Conservation (phyloP, 148 eudicot genomes). For the Tetragonia tetragonoides region DNA sequence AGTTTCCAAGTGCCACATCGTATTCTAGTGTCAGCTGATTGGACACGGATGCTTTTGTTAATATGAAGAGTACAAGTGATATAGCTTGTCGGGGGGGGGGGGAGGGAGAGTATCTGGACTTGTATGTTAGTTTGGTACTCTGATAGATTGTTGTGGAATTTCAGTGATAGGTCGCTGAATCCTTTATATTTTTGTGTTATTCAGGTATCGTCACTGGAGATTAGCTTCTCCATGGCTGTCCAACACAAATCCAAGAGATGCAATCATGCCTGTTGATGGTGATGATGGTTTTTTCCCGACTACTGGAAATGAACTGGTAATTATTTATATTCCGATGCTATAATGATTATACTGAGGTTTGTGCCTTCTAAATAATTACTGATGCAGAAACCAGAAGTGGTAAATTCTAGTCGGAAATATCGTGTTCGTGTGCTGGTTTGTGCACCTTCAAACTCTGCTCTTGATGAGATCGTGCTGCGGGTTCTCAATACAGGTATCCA, state of each 20-base stretch:
- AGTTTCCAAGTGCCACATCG: too few relatives aligned
- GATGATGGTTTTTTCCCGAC: conserved; percentile 90
- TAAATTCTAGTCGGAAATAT: conserved; percentile 78
- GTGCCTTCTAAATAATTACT: conserved; percentile 19
- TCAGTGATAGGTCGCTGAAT: background rate
- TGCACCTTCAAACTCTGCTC: conserved; percentile 99
- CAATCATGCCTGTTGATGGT: conserved; percentile 78
- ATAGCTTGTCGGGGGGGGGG: background rate
- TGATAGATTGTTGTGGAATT: background rate
- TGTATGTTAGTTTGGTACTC: background rate
- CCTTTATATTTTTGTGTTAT: conserved; percentile 7
- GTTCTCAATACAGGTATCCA: conserved; percentile 66
- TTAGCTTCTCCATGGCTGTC: conserved; percentile 90
- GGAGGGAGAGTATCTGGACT: background rate
- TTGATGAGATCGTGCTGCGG: conserved; percentile 93
- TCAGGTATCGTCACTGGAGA: conserved; percentile 67
- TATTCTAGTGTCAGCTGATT: too few relatives aligned
- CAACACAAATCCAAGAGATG: conserved; percentile 75
- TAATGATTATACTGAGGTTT: conserved; percentile 3
- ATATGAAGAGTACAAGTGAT: too few relatives aligned
- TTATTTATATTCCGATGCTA: conserved; percentile 3
- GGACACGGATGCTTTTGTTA: too few relatives aligned
- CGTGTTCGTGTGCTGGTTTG: conserved; percentile 96
- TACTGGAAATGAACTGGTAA: conserved; percentile 85
- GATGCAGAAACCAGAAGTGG: conserved; percentile 91